Evolutionary conservation across 2,329 filamentous ascomycete genomes (phyloP), one percentile per base, ranked within the genome.

Genomic region (Clonostachys chloroleuca): DNA sequence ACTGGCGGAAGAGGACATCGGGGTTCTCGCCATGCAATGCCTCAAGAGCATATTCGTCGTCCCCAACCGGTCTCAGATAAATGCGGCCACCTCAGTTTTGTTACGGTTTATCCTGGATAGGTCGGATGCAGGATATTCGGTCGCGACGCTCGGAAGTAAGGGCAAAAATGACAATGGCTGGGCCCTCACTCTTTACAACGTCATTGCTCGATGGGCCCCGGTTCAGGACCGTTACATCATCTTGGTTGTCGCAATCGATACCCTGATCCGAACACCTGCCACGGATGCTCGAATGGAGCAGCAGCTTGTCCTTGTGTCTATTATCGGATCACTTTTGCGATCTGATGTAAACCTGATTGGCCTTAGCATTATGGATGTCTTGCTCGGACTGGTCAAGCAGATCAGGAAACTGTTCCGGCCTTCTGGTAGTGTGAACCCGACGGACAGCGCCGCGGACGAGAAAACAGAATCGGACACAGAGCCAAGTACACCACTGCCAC

Each of bases 211-310:
- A 49, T 97, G 92, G 91, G 87, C 91, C 1, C 91, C 94, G 0
- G 92, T 97, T 2, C 92, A 97, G 63, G 90, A 96, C 60, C 87
- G 94, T 46, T 97, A 95, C 68, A 83, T 92, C 37, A 94, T 97
- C 48, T 75, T 96, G 42, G 80, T 96, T 42, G 87, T 88, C 1
- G 78, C 87, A 4, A 83, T 95, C 69, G 92, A 96, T 56, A 80
- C 80, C 5, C 70, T 97, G 44, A 73, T 88, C 5, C 77, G 80
- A 48, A 83, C 80, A 41, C 81, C 84, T 1, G 75, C 92, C 35
- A 77, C 77, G 6, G 87, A 92, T 58, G 82, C 86, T 10, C 83
- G 83, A 40, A 66, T 96, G 34, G 77, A 82, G 41, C 83, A 87
- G 47, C 88, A 96, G 58, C 73, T 91, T 46, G 81, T 86, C 5